phyloP scores from a whole-genome alignment of 495 filamentous ascomycete genomes.

The Rostrohypoxylon terebratum region DNA sequence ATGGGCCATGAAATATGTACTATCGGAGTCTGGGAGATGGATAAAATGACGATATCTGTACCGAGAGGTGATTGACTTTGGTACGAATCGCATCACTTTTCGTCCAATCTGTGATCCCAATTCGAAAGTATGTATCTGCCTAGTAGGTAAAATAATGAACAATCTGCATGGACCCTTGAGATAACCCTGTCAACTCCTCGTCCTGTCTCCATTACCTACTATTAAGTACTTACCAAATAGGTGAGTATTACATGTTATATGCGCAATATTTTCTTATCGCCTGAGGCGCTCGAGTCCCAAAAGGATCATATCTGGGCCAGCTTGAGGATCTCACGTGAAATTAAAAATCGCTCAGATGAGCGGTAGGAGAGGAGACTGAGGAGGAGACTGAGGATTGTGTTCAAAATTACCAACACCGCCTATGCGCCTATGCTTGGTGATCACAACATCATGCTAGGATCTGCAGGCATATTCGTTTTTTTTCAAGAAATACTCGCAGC shows the following conservation, averaged over 20 bases:
- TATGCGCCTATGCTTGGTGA: slow-evolving; percentile 19
- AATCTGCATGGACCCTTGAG: background rate
- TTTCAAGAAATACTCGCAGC: slow-evolving; percentile 39
- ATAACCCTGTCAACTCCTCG: background rate
- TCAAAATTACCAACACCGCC: slow-evolving; percentile 16
- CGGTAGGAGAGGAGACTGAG: background rate
- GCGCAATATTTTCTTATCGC: background rate
- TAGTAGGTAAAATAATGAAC: background rate
- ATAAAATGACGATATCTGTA: slow-evolving; percentile 28
- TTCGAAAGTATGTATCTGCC: no score
- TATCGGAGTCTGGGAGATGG: background rate
- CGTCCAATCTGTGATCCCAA: slow-evolving; percentile 2
- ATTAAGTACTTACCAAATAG: background rate
- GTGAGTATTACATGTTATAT: slow-evolving; percentile 1
- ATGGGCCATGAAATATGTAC: background rate
- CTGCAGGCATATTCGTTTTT: slow-evolving; percentile 31
- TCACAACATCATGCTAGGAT: slow-evolving; percentile 41
- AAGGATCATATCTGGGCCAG: background rate
- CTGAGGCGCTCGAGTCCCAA: slow-evolving; percentile 7
- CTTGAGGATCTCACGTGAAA: background rate
- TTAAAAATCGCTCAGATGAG: slow-evolving; percentile 3
- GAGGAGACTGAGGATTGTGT: slow-evolving; percentile 9
- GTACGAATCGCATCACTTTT: slow-evolving; percentile 22
- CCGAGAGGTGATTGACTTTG: slow-evolving; percentile 1
- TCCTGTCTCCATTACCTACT: background rate